Evolutionary conservation across 305 asterid genomes (phyloP), one percentile per base, ranked within the genome.

Genomic region (Fraxinus baroniana): DNA sequence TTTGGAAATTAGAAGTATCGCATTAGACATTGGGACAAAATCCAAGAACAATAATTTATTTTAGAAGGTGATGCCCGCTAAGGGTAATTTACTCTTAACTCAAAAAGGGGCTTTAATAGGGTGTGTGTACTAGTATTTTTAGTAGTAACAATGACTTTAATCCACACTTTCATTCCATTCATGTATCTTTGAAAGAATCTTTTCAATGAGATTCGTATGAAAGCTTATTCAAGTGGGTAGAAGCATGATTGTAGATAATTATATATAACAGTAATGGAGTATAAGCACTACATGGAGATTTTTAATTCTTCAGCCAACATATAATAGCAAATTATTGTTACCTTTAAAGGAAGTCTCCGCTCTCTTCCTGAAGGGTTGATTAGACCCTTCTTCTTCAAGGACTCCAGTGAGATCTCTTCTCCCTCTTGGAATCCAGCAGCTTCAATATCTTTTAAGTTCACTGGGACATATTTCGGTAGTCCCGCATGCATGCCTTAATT

Each of bases 361-460:
- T 94, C 98, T 87, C 99, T 91, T 78, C 98, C 99, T 0, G 99
- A 94, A 79, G 98, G 98, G 74, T 97, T 94, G 81, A 97, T 93
- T 82, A 94, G 81, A 81, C 98, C 97, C 86, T 30, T 97, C 85
- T 78, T 83, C 89, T 91, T 94, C 93, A 96, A 88, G 5, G 99
- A 91, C 89, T 94, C 98, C 87, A 91, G 85, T 5, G 99, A 94
- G 55, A 96, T 36, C 37, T 68, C 98, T 84, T 94, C 98, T 44
- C 99, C 98, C 82, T 93, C 99, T 86, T 87, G 80, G 80, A 96
- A 96, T 52, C 94, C 98, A 1, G 95, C 98, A 4, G 85, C 93
- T 66, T 87, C 96, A 52, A 96, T 91, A 83, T 93, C 97, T 86
- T 91, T 91, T 89, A 96, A 86, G 92, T 94, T 94, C 79, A 94